Conservation (phyloP, 192 early-diverging fungal species). For the Helicostylum pulchrum region DNA sequence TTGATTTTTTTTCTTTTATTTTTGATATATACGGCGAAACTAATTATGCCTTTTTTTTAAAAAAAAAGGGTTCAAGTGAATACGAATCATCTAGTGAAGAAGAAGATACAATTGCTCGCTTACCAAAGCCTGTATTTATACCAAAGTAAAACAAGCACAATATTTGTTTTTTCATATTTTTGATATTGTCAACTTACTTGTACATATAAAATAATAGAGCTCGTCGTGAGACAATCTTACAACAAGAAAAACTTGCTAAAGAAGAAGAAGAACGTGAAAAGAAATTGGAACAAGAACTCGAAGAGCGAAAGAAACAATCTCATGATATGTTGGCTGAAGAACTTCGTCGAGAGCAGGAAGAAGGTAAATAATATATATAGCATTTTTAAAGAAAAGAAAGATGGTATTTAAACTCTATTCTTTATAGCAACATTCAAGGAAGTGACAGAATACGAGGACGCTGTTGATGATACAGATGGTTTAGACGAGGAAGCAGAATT, state of each 20-base stretch:
- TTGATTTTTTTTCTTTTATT: constrained; percentile 11
- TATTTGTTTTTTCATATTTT: neutral
- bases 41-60: neutral
- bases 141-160: constrained; percentile 66
- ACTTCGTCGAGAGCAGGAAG: constrained; percentile 55
- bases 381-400: constrained; percentile 11
- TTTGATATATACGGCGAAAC: neutral
- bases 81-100: constrained; percentile 71
- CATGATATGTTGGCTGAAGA: constrained; percentile 73
- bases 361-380: constrained; percentile 42
- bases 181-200: neutral
- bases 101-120: constrained; percentile 46
- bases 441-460: constrained; percentile 35
- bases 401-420: constrained; percentile 34
- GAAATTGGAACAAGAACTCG: constrained; percentile 44
- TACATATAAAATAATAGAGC: constrained; percentile 36
- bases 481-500: constrained; percentile 85
- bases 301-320: constrained; percentile 71
- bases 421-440: constrained; percentile 41
- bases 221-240: constrained; percentile 56
- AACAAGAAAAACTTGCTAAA: constrained; percentile 49
- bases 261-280: constrained; percentile 62
- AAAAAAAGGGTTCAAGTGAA: constrained; percentile 35
- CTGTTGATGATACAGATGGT: constrained; percentile 91
- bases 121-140: constrained; percentile 92